phyloP scores from a whole-genome alignment of 106 monocot species.

The Triglochin maritima region DNA sequence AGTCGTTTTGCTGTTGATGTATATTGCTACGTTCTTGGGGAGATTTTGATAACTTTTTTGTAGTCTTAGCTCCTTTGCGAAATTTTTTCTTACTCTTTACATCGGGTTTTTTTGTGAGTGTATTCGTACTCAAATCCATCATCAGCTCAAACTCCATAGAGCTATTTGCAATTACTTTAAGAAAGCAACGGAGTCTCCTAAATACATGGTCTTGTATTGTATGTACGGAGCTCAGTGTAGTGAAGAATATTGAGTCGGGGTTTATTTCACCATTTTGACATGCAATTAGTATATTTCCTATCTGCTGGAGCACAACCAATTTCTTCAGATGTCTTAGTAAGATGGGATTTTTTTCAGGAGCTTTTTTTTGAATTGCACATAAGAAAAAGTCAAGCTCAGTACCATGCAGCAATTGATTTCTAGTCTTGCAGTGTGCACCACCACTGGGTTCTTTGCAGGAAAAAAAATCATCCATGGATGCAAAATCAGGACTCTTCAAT shows the following conservation, averaged over 20 bases:
- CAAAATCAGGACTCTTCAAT: constrained; percentile 2
- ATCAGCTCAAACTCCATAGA: constrained; percentile 62
- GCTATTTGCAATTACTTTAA: constrained; percentile 45
- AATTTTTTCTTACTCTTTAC: constrained; percentile 44
- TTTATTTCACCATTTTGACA: constrained; percentile 22
- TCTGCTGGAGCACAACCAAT: constrained; percentile 29
- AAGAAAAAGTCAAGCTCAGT: background rate
- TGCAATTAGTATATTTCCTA: constrained; percentile 28
- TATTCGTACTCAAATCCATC: constrained; percentile 33
- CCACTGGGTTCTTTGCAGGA: background rate
- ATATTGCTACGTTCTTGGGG: background rate
- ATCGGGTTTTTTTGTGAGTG: constrained; percentile 19
- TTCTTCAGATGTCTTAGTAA: background rate
- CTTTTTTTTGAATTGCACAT: background rate
- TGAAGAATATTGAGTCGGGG: constrained; percentile 49
- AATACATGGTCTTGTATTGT: constrained; percentile 48
- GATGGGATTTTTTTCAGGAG: constrained; percentile 1
- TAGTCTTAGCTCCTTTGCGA: constrained; percentile 22
- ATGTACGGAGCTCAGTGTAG: constrained; percentile 34
- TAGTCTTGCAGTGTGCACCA: background rate
- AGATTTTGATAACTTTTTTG: constrained; percentile 23
- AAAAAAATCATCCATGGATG: background rate
- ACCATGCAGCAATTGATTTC: background rate
- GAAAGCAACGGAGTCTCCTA: constrained; percentile 45
- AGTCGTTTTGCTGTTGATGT: background rate